phyloP scores from a whole-genome alignment of 106 monocot species.

The Xerophyta viscosa region DNA sequence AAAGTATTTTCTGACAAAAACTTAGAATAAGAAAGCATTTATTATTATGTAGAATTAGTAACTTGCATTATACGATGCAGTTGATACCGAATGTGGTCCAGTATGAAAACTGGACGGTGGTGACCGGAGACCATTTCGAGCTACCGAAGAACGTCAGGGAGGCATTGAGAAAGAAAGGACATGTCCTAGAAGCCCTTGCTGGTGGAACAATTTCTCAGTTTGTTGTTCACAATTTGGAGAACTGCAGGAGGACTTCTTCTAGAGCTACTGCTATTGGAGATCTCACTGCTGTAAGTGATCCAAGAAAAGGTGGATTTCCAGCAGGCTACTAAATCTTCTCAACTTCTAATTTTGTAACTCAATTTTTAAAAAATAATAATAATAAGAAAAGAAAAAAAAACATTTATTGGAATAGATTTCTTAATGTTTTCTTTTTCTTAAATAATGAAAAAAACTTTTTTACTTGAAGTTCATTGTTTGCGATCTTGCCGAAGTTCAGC shows the following conservation, averaged over 20 bases:
- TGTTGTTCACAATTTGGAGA: conserved; percentile 50
- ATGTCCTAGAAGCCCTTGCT: conserved; percentile 46
- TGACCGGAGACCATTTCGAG: conserved; percentile 69
- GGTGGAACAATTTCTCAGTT: conserved; percentile 74
- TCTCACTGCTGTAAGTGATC: conserved; percentile 80
- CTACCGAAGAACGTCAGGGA: conserved; percentile 26
- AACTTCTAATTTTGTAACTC: no score
- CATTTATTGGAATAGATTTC: no score
- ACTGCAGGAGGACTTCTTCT: background rate
- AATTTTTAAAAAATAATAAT: no score
- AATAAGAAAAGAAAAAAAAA: no score
- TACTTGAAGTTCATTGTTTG: no score
- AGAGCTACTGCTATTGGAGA: conserved; percentile 16
- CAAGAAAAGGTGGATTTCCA: conserved; percentile 83
- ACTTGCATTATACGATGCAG: conserved; percentile 15
- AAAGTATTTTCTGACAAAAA: no score
- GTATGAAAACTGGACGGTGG: conserved; percentile 92
- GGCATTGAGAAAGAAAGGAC: conserved; percentile 62
- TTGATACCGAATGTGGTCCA: conserved; percentile 79
- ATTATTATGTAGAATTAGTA: no score
- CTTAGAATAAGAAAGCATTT: no score
- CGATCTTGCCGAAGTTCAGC: no score
- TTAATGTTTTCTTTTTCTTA: no score
- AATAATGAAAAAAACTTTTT: no score
- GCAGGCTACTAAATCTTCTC: conserved; percentile 74